phyloP scores from a whole-genome alignment of 306 rosid species.

The Rubus idaeus region DNA sequence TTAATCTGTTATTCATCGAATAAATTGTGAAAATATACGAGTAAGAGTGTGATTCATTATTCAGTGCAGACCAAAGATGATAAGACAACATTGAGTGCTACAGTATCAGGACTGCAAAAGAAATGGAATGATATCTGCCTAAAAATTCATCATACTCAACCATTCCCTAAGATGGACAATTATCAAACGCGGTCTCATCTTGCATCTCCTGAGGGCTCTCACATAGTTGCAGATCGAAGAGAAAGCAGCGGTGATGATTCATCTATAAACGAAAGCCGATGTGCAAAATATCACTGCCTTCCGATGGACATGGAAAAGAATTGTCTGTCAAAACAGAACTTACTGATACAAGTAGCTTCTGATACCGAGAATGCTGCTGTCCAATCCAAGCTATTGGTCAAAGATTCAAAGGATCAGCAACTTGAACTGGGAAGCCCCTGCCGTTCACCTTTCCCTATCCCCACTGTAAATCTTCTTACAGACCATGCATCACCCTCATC shows the following conservation, averaged over 20 bases:
- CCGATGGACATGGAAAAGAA: constrained; percentile 25
- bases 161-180: constrained; percentile 43
- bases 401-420: constrained; percentile 34
- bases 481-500: constrained; percentile 42
- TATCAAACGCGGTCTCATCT: constrained; percentile 42
- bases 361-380: constrained; percentile 20
- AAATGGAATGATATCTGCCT: constrained; percentile 78
- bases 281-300: constrained; percentile 33
- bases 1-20: not conserved
- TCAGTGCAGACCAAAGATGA: constrained; percentile 78
- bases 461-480: constrained; percentile 31
- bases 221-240: constrained; percentile 30
- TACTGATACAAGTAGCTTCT: constrained; percentile 38
- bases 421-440: constrained; percentile 34
- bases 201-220: constrained; percentile 49
- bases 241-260: constrained; percentile 49
- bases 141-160: constrained; percentile 45
- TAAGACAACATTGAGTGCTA: constrained; percentile 37
- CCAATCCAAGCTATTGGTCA: constrained; percentile 27
- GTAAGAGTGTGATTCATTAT: constrained; percentile 47
- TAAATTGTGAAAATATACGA: constrained; percentile 20
- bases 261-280: constrained; percentile 33
- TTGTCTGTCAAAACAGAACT: constrained; percentile 38
- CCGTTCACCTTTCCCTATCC: constrained; percentile 28
- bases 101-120: constrained; percentile 52